Conservation (phyloP, 306 rosid species). For the Quercus dentata region DNA sequence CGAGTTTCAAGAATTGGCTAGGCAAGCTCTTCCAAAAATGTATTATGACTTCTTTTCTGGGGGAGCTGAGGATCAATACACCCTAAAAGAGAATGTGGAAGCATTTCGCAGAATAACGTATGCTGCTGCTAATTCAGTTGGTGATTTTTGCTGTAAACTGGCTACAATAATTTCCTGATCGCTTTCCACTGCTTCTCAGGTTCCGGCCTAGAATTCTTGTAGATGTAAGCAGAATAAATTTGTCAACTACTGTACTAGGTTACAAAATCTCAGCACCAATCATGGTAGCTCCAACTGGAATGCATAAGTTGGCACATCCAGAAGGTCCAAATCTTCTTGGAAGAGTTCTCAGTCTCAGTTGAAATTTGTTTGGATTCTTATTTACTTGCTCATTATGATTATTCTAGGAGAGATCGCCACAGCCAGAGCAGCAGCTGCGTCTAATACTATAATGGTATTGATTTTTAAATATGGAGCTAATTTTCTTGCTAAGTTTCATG, state of each 20-base stretch:
- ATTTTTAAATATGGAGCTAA: not conserved
- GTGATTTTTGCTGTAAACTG: not conserved
- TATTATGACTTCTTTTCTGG: too few species aligned
- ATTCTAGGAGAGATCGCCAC: conserved; percentile 62
- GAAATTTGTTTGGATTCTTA: not conserved
- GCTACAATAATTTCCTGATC: not conserved
- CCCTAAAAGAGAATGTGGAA: too few species aligned
- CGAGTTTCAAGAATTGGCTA: conserved; percentile 2
- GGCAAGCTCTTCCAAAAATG: too few species aligned
- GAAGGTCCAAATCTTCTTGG: conserved; percentile 32
- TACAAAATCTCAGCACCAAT: conserved; percentile 48
- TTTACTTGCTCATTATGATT: not conserved
- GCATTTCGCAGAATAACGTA: too few species aligned
- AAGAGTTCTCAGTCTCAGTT: not conserved
- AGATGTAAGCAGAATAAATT: conserved; percentile 58
- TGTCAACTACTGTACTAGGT: conserved; percentile 48
- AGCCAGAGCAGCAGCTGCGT: conserved; percentile 65
- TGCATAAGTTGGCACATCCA: conserved; percentile 56
- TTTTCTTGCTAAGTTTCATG: not conserved
- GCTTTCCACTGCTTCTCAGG: conserved; percentile 23
- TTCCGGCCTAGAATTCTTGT: conserved; percentile 56
- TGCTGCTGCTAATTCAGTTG: too few species aligned
- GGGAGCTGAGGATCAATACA: too few species aligned
- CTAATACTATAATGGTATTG: conserved; percentile 60
- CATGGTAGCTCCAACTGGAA: conserved; percentile 52